Evolutionary conservation across 1,139 yeast genomes (phyloP), one percentile per base, ranked within the genome.

Genomic region (Yamadazyma dushanensis): DNA sequence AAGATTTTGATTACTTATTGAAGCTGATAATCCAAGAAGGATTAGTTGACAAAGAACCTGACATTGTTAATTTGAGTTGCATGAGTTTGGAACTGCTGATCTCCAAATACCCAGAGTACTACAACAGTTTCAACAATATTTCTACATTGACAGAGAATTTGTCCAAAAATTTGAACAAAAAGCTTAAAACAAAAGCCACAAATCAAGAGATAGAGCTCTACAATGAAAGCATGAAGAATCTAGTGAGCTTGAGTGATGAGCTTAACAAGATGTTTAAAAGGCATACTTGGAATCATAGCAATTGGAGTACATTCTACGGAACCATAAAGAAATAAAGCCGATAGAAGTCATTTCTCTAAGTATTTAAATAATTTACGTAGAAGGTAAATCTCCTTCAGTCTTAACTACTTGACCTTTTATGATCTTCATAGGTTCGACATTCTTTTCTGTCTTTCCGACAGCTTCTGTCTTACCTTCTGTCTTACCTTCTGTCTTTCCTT

Each of bases 141-240:
- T 44, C 44, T 13, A 32, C 34, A 3, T 47, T 66, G 17, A 50
- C 60, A 5, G 45, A 46, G 13, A 58, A 52, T 17, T 52, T 66
- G 35, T 50, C 49, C 19, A 31, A 43, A n/a, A 66, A 61, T 34
- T 53, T 63, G 42, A 55, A 48, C 34, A 66, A 63, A 41, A 70
- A 70, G 36, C 50, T 69, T 14, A 59, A 70, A 15, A 52, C 61
- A 11, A 70, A 70, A 40, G 72, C 76, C 4, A 66, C 70, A 11
- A 54, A 70, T 3, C 76, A 70, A 47, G 76, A 70, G 36, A 44
- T 58, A 3, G 73, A 66, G 41, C 53, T 57, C 20, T 56, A 47
- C 33, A 64, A 64, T 34, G 70, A 64, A 35, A 53, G 61, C 14
- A 43, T 61, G 28, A 58, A 58, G 38, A 53, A 62, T 5, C 51